Percentiles rank a stretch among this genome's conserved stretches.
phyloP scores from a whole-genome alignment of 768 basidiomycete species.

The Boletus reticuloceps region DNA sequence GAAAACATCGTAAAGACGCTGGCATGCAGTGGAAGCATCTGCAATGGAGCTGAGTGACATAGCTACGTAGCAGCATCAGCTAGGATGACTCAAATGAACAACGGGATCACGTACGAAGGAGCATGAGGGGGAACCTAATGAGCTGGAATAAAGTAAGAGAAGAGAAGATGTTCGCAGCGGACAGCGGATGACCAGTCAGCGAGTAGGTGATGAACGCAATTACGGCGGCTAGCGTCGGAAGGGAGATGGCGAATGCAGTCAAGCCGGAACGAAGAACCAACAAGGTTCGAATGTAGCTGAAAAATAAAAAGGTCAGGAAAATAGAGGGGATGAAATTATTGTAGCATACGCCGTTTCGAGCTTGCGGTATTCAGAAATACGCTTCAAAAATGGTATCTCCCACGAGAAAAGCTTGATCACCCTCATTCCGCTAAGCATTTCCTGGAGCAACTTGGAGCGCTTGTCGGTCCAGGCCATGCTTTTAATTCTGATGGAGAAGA shows the following conservation, averaged over 20 bases:
- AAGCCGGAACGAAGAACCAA: slow-evolving; percentile 64
- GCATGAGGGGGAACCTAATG: slow-evolving; percentile 78
- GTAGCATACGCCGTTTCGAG: slow-evolving; percentile 61
- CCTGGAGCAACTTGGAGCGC: slow-evolving; percentile 84
- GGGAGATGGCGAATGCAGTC: slow-evolving; percentile 65
- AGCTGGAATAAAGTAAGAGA: slow-evolving; percentile 85
- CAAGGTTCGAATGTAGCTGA: slow-evolving; percentile 63
- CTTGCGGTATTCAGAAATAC: slow-evolving; percentile 65
- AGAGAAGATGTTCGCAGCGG: slow-evolving; percentile 76
- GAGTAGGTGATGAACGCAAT: slow-evolving; percentile 76
- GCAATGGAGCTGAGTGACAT: slow-evolving; percentile 73
- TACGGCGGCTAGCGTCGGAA: slow-evolving; percentile 80
- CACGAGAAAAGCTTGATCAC: slow-evolving; percentile 92
- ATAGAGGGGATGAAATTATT: slow-evolving; percentile 1
- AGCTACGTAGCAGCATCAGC: slow-evolving; percentile 38
- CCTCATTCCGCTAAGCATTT: slow-evolving; percentile 85
- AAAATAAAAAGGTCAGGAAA: not conserved
- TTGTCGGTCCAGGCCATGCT: slow-evolving; percentile 91
- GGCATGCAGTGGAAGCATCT: slow-evolving; percentile 80
- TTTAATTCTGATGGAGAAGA: slow-evolving; percentile 58
- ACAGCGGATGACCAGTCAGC: slow-evolving; percentile 60
- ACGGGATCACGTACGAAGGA: slow-evolving; percentile 42
- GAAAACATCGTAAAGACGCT: slow-evolving; percentile 77
- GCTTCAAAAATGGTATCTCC: slow-evolving; percentile 77
- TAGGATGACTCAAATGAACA: slow-evolving; percentile 1